phyloP scores from a whole-genome alignment of 2,329 filamentous ascomycete species.

The Anthostomella pinea region DNA sequence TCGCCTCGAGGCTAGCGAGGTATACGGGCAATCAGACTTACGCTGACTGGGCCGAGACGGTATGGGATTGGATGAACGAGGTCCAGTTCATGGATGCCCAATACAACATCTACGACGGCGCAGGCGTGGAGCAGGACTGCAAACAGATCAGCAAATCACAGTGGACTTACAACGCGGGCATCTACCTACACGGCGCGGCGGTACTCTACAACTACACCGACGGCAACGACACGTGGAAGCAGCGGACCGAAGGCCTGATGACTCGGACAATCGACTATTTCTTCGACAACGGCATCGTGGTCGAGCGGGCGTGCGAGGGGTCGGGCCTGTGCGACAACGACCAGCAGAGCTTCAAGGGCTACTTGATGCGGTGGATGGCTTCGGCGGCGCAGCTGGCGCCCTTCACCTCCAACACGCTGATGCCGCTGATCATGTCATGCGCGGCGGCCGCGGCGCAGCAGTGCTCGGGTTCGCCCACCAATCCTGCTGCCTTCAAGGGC shows the following conservation, averaged over 20 bases:
- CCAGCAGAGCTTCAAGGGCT: slow-evolving; percentile 74
- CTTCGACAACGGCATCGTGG: slow-evolving; percentile 54
- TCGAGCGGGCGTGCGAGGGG: slow-evolving; percentile 65
- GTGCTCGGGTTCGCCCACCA: slow-evolving; percentile 46
- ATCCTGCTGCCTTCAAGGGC: slow-evolving; percentile 47
- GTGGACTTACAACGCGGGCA: slow-evolving; percentile 69
- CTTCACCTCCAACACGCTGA: slow-evolving; percentile 47
- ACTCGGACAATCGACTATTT: slow-evolving; percentile 51
- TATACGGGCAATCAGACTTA: slow-evolving; percentile 82
- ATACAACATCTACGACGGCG: slow-evolving; percentile 58
- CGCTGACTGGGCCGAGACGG: slow-evolving; percentile 67
- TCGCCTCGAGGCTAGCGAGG: slow-evolving; percentile 67
- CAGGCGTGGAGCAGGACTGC: slow-evolving; percentile 44
- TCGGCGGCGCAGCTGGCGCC: slow-evolving; percentile 54
- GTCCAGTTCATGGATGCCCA: slow-evolving; percentile 55
- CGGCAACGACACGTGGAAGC: slow-evolving; percentile 50
- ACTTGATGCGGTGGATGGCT: slow-evolving; percentile 65
- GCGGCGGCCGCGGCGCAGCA: slow-evolving; percentile 50
- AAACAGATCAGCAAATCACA: slow-evolving; percentile 53
- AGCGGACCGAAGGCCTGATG: slow-evolving; percentile 57
- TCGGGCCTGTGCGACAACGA: slow-evolving; percentile 63
- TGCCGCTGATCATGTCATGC: slow-evolving; percentile 48
- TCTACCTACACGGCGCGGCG: slow-evolving; percentile 61
- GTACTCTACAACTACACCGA: slow-evolving; percentile 62
- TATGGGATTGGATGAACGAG: slow-evolving; percentile 63